phyloP scores from a whole-genome alignment of 805 yeast genomes.

The Lachancea quebecensis region DNA sequence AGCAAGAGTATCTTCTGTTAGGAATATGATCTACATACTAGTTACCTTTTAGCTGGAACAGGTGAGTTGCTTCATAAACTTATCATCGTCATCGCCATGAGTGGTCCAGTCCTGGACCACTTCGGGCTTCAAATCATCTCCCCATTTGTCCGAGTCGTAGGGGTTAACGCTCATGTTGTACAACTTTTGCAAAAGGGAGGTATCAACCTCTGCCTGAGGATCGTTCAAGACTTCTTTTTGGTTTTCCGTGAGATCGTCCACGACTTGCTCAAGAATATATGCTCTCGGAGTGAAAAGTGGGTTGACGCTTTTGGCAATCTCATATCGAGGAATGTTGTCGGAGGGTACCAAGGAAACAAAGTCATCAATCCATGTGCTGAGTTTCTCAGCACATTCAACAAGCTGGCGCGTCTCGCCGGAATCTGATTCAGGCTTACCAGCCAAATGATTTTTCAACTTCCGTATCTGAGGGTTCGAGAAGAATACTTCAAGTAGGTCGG shows the following conservation, averaged over 20 bases:
- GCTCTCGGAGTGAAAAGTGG: conserved; percentile 80
- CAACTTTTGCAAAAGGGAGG: conserved; percentile 49
- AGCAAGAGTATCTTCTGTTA: too few species aligned
- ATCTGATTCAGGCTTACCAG: conserved; percentile 25
- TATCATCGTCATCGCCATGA: conserved; percentile 42
- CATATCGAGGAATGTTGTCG: conserved; percentile 35
- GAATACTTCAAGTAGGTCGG: conserved; percentile 14
- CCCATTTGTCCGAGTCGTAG: conserved; percentile 62
- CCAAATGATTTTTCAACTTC: conserved; percentile 18
- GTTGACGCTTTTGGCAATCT: conserved; percentile 44
- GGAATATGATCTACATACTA: background rate
- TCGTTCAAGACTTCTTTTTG: conserved; percentile 38
- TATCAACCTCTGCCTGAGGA: conserved; percentile 16
- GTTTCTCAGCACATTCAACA: conserved; percentile 36
- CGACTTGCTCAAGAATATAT: conserved; percentile 83
- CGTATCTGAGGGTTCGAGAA: conserved; percentile 14
- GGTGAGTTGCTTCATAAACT: conserved; percentile 64
- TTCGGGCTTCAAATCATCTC: conserved; percentile 44
- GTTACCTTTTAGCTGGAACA: conserved; percentile 44
- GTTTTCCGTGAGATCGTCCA: conserved; percentile 47
- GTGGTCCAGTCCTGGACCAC: conserved; percentile 49
- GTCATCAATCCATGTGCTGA: conserved; percentile 45
- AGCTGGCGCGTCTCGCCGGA: conserved; percentile 32
- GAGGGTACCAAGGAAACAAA: conserved; percentile 39
- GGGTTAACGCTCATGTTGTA: conserved; percentile 72